Evolutionary conservation across 495 filamentous ascomycete species (phyloP).

Genomic region (Xylaria acuta): DNA sequence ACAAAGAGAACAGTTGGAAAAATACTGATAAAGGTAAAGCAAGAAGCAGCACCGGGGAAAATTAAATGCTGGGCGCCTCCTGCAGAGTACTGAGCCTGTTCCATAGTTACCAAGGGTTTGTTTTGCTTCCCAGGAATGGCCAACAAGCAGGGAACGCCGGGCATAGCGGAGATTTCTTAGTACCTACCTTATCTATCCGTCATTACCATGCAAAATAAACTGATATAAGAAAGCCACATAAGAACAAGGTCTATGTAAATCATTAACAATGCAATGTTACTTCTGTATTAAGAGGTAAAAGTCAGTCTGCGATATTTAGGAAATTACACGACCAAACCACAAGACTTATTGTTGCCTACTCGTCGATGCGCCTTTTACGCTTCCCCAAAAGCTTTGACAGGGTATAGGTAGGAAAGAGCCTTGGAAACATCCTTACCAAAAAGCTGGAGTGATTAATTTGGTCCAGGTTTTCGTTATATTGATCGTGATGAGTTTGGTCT

Average conservation of each 20-base stretch:
- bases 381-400: neutral
- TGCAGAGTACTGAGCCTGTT: neutral
- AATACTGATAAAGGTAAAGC: constrained; percentile 29
- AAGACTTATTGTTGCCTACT: neutral
- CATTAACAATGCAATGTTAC: neutral
- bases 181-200: neutral
- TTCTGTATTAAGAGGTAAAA: neutral
- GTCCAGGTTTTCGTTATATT: neutral
- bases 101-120: neutral
- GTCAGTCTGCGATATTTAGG: neutral
- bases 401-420: neutral
- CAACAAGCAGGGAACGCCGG: neutral
- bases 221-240: neutral
- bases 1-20: constrained; percentile 30
- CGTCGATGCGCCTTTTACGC: neutral
- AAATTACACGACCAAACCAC: neutral
- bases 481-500: no score
- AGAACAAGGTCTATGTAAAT: no score
- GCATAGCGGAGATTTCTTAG: neutral
- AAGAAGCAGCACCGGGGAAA: neutral
- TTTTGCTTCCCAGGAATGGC: neutral
- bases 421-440: no score
- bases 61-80: neutral
- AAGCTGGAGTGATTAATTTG: neutral
- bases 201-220: no score